These are phyloP conservation scores for Quercus glauca DNA, from an alignment of 306 rosid species.

Conservation along the genomic window DNA sequence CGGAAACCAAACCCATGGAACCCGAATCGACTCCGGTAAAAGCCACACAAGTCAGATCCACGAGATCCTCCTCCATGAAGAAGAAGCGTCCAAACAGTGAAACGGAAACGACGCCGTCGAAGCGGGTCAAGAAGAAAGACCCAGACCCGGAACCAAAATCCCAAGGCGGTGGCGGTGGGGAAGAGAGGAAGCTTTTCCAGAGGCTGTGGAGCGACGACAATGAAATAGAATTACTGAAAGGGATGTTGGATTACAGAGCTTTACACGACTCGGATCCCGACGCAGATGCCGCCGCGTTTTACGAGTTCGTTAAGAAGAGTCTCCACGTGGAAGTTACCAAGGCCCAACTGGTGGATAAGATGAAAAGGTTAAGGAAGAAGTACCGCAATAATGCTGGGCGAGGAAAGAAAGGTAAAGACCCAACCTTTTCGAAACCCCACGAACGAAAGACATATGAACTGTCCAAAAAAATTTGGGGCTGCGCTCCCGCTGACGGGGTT, in stretches of 20 bases:
- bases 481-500: constrained; percentile 3
- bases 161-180: constrained; percentile 17
- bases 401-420: constrained; percentile 34
- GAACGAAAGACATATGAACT: constrained; percentile 42
- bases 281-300: constrained; percentile 27
- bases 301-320: constrained; percentile 44
- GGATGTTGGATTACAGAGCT: constrained; percentile 33
- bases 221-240: constrained; percentile 42
- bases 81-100: constrained; percentile 32
- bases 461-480: constrained; percentile 56
- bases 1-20: constrained; percentile 54
- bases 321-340: constrained; percentile 34
- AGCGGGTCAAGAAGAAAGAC: constrained; percentile 44
- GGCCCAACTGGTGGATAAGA: constrained; percentile 46
- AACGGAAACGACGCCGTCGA: constrained; percentile 14
- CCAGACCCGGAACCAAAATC: constrained; percentile 5
- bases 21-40: constrained; percentile 24
- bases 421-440: constrained; percentile 28
- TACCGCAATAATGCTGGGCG: constrained; percentile 14
- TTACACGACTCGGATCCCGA: constrained; percentile 35
- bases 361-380: constrained; percentile 58
- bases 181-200: constrained; percentile 42
- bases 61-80: constrained; percentile 21
- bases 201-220: constrained; percentile 63
- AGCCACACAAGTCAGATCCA: constrained; percentile 33